A percentile compares a stretch with the other conserved stretches of the same genome.
These are phyloP conservation scores for Talaromyces liani DNA, from an alignment of 495 filamentous ascomycete species.

Conservation along the genomic window DNA sequence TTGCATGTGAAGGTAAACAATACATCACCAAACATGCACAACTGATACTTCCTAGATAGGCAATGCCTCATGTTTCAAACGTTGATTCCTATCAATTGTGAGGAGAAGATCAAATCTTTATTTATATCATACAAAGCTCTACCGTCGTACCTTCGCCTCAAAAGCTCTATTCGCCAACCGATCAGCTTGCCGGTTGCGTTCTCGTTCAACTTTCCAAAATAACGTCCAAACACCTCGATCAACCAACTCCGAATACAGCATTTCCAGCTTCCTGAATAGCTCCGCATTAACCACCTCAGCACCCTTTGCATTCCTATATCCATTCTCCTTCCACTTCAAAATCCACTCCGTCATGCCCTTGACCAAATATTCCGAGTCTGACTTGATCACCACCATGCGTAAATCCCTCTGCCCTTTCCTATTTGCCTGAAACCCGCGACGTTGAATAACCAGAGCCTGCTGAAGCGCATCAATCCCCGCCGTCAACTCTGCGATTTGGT, in stretches of 20 bases:
- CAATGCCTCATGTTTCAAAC: neutral
- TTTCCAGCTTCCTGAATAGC: neutral
- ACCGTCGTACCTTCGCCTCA: neutral
- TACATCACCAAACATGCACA: too few species aligned
- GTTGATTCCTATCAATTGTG: neutral
- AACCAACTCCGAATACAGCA: neutral
- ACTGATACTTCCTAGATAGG: too few species aligned
- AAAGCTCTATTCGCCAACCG: neutral
- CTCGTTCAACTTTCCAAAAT: neutral
- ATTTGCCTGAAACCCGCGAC: too few species aligned
- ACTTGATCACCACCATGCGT: constrained; percentile 32
- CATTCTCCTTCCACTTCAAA: constrained; percentile 30
- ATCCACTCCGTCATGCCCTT: constrained; percentile 31
- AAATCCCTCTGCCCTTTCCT: too few species aligned
- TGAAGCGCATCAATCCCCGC: neutral
- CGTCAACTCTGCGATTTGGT: too few species aligned
- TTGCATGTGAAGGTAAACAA: neutral
- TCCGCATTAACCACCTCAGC: neutral
- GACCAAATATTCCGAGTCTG: constrained; percentile 38
- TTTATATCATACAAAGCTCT: neutral
- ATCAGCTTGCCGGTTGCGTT: neutral
- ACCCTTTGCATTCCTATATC: constrained; percentile 18
- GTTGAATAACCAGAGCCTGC: neutral
- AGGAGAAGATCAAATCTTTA: neutral
- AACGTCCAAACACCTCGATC: neutral